phyloP scores from a whole-genome alignment of 177 flowering plant genomes.

The Vitis hybrid region DNA sequence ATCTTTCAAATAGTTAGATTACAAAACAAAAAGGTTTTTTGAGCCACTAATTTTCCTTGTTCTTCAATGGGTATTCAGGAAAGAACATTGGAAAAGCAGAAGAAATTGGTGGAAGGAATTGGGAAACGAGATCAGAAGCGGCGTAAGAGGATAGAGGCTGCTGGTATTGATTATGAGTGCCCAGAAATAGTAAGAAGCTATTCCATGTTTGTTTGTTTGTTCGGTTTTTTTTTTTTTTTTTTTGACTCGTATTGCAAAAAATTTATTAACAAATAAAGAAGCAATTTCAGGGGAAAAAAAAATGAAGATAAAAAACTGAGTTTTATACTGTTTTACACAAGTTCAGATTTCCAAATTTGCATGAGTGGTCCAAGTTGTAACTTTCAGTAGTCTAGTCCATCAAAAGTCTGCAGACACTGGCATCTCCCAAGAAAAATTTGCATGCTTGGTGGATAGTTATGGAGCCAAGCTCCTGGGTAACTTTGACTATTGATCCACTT shows the following conservation, averaged over 20 bases:
- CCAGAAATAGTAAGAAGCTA: constrained; percentile 73
- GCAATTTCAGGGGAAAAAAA: no score
- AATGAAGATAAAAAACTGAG: no score
- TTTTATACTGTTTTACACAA: no score
- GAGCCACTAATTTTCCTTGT: not conserved
- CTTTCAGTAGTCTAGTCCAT: no score
- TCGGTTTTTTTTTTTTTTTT: not conserved
- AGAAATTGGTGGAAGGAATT: constrained; percentile 57
- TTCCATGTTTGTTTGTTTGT: not conserved
- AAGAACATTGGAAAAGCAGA: constrained; percentile 72
- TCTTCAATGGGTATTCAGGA: constrained; percentile 40
- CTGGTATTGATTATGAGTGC: constrained; percentile 89
- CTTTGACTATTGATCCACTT: no score
- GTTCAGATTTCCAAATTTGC: no score
- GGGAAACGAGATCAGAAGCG: constrained; percentile 59
- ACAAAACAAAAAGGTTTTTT: not conserved
- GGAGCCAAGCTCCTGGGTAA: no score
- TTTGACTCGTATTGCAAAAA: not conserved
- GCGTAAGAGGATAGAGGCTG: constrained; percentile 65
- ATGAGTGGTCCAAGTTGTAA: no score
- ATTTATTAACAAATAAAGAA: no score
- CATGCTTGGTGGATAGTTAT: no score
- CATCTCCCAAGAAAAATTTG: no score
- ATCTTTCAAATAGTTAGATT: not conserved
- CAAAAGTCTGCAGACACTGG: no score